Evolutionary conservation across 2,329 filamentous ascomycete genomes (phyloP), one percentile per base, ranked within the genome.

Genomic region (Stachybotrys chartarum): DNA sequence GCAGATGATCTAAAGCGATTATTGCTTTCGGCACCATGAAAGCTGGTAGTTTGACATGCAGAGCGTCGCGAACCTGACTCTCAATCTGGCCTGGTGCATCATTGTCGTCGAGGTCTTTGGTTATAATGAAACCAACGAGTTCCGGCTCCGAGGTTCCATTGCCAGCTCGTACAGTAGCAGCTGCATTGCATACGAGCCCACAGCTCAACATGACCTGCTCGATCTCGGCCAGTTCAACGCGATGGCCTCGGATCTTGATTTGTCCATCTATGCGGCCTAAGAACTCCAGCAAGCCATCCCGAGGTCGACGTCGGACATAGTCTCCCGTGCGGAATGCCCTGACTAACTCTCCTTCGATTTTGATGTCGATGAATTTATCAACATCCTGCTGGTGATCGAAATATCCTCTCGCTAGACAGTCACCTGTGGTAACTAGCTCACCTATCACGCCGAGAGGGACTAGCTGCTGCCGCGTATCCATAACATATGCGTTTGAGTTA

Each of bases 241-340:
- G 64, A 55, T 75, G 81, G 50, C 83, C 83, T 31, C 75, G 72
- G 14, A 83, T 64, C 61, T 83, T 83, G 51, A 82, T 73, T 63
- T 83, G 78, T 0, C 70, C 71, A 59, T 83, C 80, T 58, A 78
- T 78, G 39, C 80, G 70, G 47, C 77, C 78, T 51, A 78, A 56
- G 53, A 70, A 75, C 0, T 65, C 55, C 16, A 77, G 61, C 17
- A 57, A 58, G 7, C 71, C 71, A 55, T 75, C 66, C 1, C 46
- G 24, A 24, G 24, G 24, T 0, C 63, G 53, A 32, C 56, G 62
- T 1, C 66, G 62, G 8, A 58, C 64, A 32, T 54, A 54, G 30
- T 70, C 67, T 1, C 67, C 67, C 0, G 66, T 70, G 1, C 61
- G 55, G 46, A 68, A 68, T 0, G 61, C 65, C 7, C 57, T 31